phyloP scores from a whole-genome alignment of 805 yeast genomes.

The Pichia nakasei region DNA sequence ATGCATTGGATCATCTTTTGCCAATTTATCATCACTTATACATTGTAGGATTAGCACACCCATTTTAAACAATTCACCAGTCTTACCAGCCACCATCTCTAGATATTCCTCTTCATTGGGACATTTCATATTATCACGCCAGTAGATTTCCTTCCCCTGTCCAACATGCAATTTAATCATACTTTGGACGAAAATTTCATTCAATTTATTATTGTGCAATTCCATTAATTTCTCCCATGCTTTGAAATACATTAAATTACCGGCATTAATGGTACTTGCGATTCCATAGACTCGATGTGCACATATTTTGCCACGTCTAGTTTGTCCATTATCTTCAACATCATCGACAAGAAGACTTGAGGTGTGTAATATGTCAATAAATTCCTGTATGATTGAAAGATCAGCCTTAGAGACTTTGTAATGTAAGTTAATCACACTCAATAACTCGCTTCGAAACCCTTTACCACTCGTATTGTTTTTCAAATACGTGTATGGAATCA shows the following conservation, averaged over 20 bases:
- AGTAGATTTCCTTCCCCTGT: slow-evolving; percentile 80
- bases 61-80: slow-evolving; percentile 81
- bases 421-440: slow-evolving; percentile 46
- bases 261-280: slow-evolving; percentile 74
- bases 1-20: not conserved
- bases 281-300: slow-evolving; percentile 73
- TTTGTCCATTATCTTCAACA: slow-evolving; percentile 68
- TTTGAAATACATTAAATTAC: slow-evolving; percentile 72
- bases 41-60: slow-evolving; percentile 53
- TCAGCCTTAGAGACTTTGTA: slow-evolving; percentile 33
- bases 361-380: slow-evolving; percentile 55
- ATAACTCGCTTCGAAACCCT: slow-evolving; percentile 40
- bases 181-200: slow-evolving; percentile 52
- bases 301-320: slow-evolving; percentile 70
- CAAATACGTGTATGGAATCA: slow-evolving; percentile 44
- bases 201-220: slow-evolving; percentile 16
- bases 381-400: slow-evolving; percentile 33
- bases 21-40: not conserved
- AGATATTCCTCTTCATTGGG: slow-evolving; percentile 61
- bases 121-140: slow-evolving; percentile 62
- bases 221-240: slow-evolving; percentile 44
- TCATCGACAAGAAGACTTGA: slow-evolving; percentile 75
- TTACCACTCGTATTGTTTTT: slow-evolving; percentile 43
- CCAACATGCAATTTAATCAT: slow-evolving; percentile 79
- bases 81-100: slow-evolving; percentile 77